These are phyloP conservation scores for Talaromyces marneffei DNA, from an alignment of 2,329 filamentous ascomycete species.

Conservation along the genomic window DNA sequence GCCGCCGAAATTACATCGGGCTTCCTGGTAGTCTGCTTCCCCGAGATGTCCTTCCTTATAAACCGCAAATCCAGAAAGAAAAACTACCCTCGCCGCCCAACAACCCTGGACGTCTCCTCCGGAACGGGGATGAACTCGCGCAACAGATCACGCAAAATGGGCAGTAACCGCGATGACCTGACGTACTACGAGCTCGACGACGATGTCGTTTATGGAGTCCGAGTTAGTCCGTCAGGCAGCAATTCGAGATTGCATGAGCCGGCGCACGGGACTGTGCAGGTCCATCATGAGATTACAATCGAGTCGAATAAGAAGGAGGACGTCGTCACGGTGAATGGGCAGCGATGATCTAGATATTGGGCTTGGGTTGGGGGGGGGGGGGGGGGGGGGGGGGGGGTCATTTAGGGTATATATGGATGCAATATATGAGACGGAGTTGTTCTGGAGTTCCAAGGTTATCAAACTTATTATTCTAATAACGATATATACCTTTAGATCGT, in stretches of 20 bases:
- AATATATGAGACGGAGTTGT: neutral
- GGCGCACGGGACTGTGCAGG: constrained; percentile 13
- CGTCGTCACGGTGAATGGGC: constrained; percentile 2
- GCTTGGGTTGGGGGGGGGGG: too few relatives aligned
- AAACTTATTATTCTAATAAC: neutral
- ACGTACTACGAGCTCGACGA: constrained; percentile 15
- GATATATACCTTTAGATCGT: too few relatives aligned
- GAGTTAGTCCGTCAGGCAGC: constrained; percentile 12
- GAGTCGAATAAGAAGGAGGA: constrained; percentile 14
- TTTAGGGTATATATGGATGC: neutral
- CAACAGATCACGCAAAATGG: constrained; percentile 12
- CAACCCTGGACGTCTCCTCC: neutral
- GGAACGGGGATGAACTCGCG: constrained; percentile 1
- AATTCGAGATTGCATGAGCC: constrained; percentile 15
- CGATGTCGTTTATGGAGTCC: constrained; percentile 12
- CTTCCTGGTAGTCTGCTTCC: constrained; percentile 14
- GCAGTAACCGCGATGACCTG: constrained; percentile 6
- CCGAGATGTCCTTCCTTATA: constrained; percentile 13
- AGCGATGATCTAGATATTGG: neutral
- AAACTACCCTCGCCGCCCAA: constrained; percentile 8
- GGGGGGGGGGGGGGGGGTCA: too few relatives aligned
- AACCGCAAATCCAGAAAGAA: constrained; percentile 5
- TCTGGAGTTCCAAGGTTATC: too few relatives aligned
- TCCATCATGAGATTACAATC: constrained; percentile 15
- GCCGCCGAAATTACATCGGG: constrained; percentile 12